Evolutionary conservation across 176 grass and related monocot genomes (phyloP), one percentile per base, ranked within the genome.

Genomic region (Juncus inflexus): DNA sequence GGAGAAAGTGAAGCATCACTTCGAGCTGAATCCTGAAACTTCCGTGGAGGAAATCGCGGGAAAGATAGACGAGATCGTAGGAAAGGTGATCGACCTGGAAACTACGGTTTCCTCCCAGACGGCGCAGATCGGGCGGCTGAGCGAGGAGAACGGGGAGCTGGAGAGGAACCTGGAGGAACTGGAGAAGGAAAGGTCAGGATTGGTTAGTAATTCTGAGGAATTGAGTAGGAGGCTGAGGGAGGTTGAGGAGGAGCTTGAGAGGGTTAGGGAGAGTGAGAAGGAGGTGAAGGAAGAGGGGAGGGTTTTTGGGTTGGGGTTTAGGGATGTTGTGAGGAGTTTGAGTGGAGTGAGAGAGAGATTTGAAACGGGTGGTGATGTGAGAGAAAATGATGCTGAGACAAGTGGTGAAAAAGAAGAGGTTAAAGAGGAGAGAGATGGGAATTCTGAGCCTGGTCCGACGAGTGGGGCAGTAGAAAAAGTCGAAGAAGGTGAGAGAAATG

Each of bases 31-130:
- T 65, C 81, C 83, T 59, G 86, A 90, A 72, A 70, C 80, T 13
- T 81, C 83, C 37, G 78, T 74, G 14, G 64, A 80, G 63, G 83
- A 90, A 50, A 80, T 90, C 40, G 86, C 84, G 62, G 74, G 69
- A 37, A 90, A 80, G 72, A 86, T 95, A 62, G 91, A 95, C 50
- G 81, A 90, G 65, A 73, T 95, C 15, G 81, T 90, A 37, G 83
- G 81, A 77, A 90, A 80, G 66, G 74, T 87, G 41, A 78, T 95
- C 37, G 74, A 67, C 45, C 86, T 90, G 70, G 81, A 95, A 70
- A 79, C 82, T 4, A 90, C 70, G 10, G 64, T 90, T 66, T 80
- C 86, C 3, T 83, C 85, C 55, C 81, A 90, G 52, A 80, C 40
- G 41, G 76, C 78, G 57, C 83, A 85, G 67, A 87, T 83, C 62